Evolutionary conservation across 2,329 filamentous ascomycete species (phyloP).

Genomic region (Nothopassalora personata): DNA sequence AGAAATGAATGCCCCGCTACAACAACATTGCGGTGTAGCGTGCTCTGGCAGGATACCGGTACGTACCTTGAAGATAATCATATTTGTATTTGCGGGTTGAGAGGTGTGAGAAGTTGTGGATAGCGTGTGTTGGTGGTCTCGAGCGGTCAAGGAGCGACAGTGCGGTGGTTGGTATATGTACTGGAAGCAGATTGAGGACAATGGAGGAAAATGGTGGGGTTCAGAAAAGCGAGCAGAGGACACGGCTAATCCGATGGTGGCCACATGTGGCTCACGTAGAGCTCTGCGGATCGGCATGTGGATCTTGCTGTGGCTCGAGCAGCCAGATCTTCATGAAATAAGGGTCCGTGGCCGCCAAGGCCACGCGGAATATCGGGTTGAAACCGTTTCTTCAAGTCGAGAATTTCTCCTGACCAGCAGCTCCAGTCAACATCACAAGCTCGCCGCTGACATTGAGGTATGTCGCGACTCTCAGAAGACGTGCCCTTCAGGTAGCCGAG

Average conservation of each 20-base stretch:
- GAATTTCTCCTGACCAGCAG: slow-evolving; percentile 7
- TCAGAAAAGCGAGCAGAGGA: neutral
- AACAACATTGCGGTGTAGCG: neutral
- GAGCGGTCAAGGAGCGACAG: slow-evolving; percentile 10
- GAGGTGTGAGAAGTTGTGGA: slow-evolving; percentile 5
- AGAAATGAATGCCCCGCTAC: neutral
- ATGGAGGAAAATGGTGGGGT: neutral
- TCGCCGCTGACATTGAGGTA: slow-evolving; percentile 31
- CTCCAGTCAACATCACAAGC: slow-evolving; percentile 12
- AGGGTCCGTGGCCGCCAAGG: too few species aligned
- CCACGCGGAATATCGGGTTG: too few species aligned
- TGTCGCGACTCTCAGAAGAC: slow-evolving; percentile 26
- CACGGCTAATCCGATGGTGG: too few species aligned
- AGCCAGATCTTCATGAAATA: too few species aligned
- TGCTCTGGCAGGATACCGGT: neutral
- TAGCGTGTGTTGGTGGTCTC: slow-evolving; percentile 18
- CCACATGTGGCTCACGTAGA: too few species aligned
- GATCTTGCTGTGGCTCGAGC: too few species aligned
- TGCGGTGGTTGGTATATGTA: neutral
- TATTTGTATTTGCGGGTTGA: slow-evolving; percentile 34
- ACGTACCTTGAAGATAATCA: slow-evolving; percentile 56
- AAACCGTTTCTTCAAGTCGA: neutral
- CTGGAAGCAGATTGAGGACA: slow-evolving; percentile 2
- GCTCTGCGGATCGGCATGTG: too few species aligned
- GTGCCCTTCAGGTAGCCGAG: slow-evolving; percentile 50